These are phyloP conservation scores for Cryptococcus sp. DNA, from an alignment of 1,284 basidiomycete genomes.

Conservation along the genomic window DNA sequence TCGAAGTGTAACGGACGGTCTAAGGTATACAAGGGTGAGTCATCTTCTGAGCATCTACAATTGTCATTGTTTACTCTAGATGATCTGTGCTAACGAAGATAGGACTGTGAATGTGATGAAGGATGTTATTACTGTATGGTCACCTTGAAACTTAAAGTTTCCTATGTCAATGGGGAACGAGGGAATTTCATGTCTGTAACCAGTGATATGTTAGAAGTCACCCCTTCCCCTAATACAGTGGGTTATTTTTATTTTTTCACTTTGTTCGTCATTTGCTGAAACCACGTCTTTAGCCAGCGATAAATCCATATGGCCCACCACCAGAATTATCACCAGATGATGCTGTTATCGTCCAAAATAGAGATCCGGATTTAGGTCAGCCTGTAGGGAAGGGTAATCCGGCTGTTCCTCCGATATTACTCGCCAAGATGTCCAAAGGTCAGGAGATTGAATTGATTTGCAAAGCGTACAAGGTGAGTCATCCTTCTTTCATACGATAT, in stretches of 20 bases:
- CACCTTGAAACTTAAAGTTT: conserved; percentile 39
- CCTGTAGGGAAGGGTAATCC: conserved; percentile 80
- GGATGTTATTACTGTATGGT: conserved; percentile 49
- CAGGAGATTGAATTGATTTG: conserved; percentile 86
- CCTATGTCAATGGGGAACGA: conserved; percentile 20
- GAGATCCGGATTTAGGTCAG: conserved; percentile 71
- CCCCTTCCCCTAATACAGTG: conserved; percentile 32
- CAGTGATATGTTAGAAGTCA: conserved; percentile 44
- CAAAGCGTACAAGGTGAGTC: conserved; percentile 80
- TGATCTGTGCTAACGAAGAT: not conserved
- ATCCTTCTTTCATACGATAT: not conserved
- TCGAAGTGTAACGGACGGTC: conserved; percentile 73
- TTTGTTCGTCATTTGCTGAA: conserved; percentile 5
- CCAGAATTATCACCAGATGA: conserved; percentile 39
- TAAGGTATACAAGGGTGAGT: conserved; percentile 56
- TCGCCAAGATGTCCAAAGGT: conserved; percentile 89
- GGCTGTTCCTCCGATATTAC: conserved; percentile 64
- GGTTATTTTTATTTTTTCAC: not conserved
- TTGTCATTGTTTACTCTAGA: not conserved
- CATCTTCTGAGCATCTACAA: not conserved
- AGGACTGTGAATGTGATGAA: conserved; percentile 49
- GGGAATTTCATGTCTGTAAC: conserved; percentile 39
- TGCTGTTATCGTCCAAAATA: conserved; percentile 51
- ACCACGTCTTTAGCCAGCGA: conserved; percentile 9
- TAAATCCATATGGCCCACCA: conserved; percentile 33